A percentile compares a stretch with the other conserved stretches of the same genome.
phyloP scores from a whole-genome alignment of 805 yeast species.

The Priceomyces melissophilus region DNA sequence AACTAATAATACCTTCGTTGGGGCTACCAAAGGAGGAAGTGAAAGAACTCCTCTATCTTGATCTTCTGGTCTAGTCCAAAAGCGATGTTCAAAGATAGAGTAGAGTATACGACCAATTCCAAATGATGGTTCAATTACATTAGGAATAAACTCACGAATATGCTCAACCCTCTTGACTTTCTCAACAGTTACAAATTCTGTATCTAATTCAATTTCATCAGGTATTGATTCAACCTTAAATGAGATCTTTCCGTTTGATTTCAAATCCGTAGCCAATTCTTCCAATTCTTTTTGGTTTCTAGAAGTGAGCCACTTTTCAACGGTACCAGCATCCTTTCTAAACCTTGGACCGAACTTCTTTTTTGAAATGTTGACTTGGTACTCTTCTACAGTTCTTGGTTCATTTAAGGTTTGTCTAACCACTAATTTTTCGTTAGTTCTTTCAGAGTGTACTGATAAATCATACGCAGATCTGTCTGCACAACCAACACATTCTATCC shows the following conservation, averaged over 20 bases:
- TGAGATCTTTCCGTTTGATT: conserved; percentile 56
- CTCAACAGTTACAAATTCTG: conserved; percentile 68
- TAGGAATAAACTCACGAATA: conserved; percentile 92
- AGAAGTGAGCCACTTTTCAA: conserved; percentile 71
- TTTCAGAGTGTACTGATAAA: conserved; percentile 89
- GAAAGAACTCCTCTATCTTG: conserved; percentile 84
- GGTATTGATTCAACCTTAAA: conserved; percentile 66
- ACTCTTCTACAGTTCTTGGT: conserved; percentile 79
- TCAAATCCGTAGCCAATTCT: conserved; percentile 67
- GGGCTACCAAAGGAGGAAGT: conserved; percentile 93
- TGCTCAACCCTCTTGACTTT: conserved; percentile 81
- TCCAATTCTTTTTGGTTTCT: conserved; percentile 86
- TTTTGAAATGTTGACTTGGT: conserved; percentile 84
- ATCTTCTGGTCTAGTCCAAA: conserved; percentile 91
- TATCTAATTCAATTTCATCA: conserved; percentile 67
- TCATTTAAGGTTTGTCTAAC: conserved; percentile 87
- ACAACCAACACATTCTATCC: conserved; percentile 99
- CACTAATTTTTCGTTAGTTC: conserved; percentile 90
- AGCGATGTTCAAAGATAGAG: conserved; percentile 87
- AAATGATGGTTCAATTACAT: conserved; percentile 97
- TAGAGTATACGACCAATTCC: conserved; percentile 98
- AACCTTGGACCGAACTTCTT: conserved; percentile 97
- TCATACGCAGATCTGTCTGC: conserved; percentile 99
- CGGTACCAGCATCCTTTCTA: conserved; percentile 94
- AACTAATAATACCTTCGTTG: conserved; percentile 93